Evolutionary conservation across 140 eudicot species (phyloP).

Genomic region (Anethum foeniculum): DNA sequence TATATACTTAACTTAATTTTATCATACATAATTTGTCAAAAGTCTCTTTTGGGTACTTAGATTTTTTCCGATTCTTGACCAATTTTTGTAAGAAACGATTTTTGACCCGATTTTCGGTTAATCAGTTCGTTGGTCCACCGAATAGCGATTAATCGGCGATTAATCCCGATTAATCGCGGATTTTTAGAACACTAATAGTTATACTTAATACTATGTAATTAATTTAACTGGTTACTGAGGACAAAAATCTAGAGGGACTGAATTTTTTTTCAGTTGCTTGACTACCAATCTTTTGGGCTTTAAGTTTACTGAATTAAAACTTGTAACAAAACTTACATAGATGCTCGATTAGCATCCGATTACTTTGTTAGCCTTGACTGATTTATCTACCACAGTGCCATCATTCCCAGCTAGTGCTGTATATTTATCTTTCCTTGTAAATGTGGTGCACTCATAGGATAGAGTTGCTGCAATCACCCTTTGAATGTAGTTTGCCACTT

Average conservation of each 20-base stretch:
- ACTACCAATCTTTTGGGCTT: background rate
- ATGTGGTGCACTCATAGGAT: slow-evolving; percentile 9
- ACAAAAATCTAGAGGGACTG: too few relatives aligned
- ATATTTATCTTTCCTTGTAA: slow-evolving; percentile 9
- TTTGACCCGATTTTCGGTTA: too few relatives aligned
- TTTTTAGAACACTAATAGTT: too few relatives aligned
- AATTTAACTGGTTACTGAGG: too few relatives aligned
- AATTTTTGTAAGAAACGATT: too few relatives aligned
- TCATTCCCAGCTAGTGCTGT: slow-evolving; percentile 9
- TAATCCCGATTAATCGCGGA: too few relatives aligned
- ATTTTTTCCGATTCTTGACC: too few relatives aligned
- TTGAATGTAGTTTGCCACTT: slow-evolving; percentile 9
- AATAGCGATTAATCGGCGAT: too few relatives aligned
- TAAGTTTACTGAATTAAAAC: background rate
- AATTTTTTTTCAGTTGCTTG: background rate
- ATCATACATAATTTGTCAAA: background rate
- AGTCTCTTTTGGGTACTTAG: background rate
- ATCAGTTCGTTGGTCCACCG: too few relatives aligned
- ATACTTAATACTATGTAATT: too few relatives aligned
- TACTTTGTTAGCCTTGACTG: background rate
- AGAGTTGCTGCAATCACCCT: slow-evolving; percentile 10
- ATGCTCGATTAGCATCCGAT: background rate
- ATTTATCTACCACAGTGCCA: slow-evolving; percentile 10
- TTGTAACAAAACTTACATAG: background rate
- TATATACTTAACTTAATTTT: background rate